Evolutionary conservation across 2,329 filamentous ascomycete genomes (phyloP).

Genomic region (Berkeleyomyces rouxiae): DNA sequence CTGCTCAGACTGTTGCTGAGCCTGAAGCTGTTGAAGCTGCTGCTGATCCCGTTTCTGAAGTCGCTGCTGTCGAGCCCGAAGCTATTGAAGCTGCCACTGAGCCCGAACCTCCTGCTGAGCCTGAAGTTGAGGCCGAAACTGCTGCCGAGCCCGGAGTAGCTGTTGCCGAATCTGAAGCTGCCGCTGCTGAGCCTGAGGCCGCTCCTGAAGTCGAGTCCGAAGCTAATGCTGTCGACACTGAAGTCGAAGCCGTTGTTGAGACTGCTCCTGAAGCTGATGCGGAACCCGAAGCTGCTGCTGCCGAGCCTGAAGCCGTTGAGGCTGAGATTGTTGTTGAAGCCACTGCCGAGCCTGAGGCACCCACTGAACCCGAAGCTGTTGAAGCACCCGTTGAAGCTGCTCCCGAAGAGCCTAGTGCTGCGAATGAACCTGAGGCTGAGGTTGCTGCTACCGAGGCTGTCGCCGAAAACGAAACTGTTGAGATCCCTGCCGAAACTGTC

Average conservation of each 20-base stretch:
- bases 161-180: neutral
- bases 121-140: constrained; percentile 6
- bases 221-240: neutral
- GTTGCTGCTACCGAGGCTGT: constrained; percentile 2
- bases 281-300: neutral
- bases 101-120: neutral
- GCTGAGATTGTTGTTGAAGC: neutral
- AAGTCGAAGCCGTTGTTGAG: neutral
- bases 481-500: neutral
- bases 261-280: neutral
- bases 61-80: neutral
- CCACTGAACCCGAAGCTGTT: neutral
- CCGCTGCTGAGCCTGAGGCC: constrained; percentile 5
- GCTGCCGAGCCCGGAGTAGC: neutral
- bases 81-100: no score
- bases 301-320: neutral
- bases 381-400: neutral
- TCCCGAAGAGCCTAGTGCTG: neutral
- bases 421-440: neutral
- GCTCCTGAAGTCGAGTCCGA: neutral
- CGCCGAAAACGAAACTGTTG: constrained; percentile 5
- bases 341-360: neutral
- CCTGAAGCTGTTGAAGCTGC: neutral
- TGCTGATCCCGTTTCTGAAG: constrained; percentile 7
- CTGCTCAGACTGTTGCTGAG: constrained; percentile 5